Conservation (phyloP, 257 asterid genomes). For the Solanum arcanum region DNA sequence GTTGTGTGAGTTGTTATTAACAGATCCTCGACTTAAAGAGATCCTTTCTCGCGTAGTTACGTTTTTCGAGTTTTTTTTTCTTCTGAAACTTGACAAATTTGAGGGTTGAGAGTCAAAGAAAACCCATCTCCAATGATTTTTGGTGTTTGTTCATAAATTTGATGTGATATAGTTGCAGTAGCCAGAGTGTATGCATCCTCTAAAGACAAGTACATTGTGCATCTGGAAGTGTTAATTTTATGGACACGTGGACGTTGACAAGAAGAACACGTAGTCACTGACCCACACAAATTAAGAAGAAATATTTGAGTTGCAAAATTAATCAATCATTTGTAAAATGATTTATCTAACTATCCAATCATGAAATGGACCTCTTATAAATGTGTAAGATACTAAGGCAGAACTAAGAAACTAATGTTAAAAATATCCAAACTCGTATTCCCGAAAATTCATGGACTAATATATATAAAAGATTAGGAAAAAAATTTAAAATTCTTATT, state of each 20-base stretch:
- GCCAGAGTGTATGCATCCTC: conserved; percentile 49
- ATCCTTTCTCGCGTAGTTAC: neutral
- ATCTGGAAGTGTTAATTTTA: neutral
- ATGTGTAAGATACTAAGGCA: too few relatives aligned
- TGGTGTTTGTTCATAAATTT: neutral
- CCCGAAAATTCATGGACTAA: too few relatives aligned
- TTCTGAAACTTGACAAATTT: neutral
- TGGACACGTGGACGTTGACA: neutral
- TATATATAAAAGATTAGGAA: too few relatives aligned
- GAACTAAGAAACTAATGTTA: too few relatives aligned
- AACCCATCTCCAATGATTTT: neutral
- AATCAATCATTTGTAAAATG: neutral
- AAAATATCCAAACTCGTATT: too few relatives aligned
- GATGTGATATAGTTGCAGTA: conserved; percentile 2
- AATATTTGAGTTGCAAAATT: neutral
- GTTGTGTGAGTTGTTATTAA: neutral
- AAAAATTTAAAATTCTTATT: too few relatives aligned
- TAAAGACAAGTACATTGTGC: neutral
- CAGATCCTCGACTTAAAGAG: neutral
- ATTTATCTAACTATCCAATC: neutral
- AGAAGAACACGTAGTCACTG: neutral
- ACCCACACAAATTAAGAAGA: neutral
- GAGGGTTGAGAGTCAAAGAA: conserved; percentile 11
- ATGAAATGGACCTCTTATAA: neutral
- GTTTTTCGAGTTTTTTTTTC: neutral